phyloP scores from a whole-genome alignment of 208 protist species.

The Naegleria lovaniensis region DNA sequence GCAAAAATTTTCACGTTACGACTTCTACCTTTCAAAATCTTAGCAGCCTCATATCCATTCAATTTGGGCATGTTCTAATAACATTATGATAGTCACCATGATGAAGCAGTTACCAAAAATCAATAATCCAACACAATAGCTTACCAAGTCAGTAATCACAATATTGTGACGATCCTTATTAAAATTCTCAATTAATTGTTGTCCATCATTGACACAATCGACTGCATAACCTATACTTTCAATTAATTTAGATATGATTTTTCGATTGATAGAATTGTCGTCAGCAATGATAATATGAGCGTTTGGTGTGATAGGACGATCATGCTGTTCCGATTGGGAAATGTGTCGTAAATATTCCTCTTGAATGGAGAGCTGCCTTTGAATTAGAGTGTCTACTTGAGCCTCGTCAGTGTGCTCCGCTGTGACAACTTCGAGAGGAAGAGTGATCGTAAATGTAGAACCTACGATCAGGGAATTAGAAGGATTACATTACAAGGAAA shows the following conservation, averaged over 20 bases:
- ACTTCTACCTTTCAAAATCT: background rate
- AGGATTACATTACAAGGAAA: no score
- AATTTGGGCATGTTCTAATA: background rate
- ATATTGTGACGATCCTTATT: background rate
- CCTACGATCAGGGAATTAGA: no score
- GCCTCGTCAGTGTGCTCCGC: background rate
- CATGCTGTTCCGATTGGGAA: background rate
- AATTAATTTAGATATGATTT: background rate
- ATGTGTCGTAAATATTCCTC: background rate
- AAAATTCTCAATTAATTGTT: background rate
- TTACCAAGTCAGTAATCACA: background rate
- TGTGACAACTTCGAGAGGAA: background rate
- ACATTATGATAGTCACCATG: no score
- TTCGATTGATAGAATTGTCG: background rate
- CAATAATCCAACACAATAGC: no score
- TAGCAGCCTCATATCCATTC: background rate
- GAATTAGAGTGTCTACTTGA: background rate
- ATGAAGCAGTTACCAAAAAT: no score
- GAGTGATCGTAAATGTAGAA: background rate
- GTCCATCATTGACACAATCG: background rate
- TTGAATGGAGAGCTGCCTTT: background rate
- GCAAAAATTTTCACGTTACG: background rate
- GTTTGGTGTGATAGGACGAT: background rate
- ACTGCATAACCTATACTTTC: background rate
- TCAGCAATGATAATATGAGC: background rate